Percentiles rank a stretch among this genome's conserved stretches.
Evolutionary conservation across 2,329 filamentous ascomycete genomes (phyloP).

Genomic region (Ophiostoma ips): DNA sequence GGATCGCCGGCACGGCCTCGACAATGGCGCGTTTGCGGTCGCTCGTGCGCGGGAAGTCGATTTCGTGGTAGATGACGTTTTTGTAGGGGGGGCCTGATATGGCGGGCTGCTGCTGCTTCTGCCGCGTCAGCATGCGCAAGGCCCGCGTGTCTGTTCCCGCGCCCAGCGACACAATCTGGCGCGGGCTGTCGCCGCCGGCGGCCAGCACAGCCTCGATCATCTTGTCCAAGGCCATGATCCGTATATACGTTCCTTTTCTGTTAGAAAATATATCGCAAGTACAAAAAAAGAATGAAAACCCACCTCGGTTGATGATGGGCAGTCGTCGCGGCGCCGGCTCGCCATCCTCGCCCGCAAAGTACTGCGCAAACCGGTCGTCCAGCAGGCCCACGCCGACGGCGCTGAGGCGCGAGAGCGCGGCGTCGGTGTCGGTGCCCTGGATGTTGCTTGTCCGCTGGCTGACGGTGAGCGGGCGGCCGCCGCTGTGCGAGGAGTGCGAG

Average conservation of each 20-base stretch:
- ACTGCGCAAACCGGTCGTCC: slow-evolving; percentile 61
- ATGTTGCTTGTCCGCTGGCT: slow-evolving; percentile 51
- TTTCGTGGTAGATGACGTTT: slow-evolving; percentile 67
- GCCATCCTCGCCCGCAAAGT: slow-evolving; percentile 42
- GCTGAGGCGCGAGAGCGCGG: slow-evolving; percentile 75
- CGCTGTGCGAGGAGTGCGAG: background rate
- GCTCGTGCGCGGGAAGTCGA: slow-evolving; percentile 75
- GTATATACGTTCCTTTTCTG: slow-evolving; percentile 69
- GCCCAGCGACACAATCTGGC: slow-evolving; percentile 82
- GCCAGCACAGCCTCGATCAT: slow-evolving; percentile 61
- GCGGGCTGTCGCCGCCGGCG: slow-evolving; percentile 14
- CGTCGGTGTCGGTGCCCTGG: slow-evolving; percentile 84
- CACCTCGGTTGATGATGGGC: slow-evolving; percentile 90
- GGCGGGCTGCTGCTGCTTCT: slow-evolving; percentile 14
- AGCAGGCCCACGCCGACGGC: slow-evolving; percentile 79
- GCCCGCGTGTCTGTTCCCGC: slow-evolving; percentile 87
- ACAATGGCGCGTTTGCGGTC: slow-evolving; percentile 46
- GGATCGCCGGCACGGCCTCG: slow-evolving; percentile 31
- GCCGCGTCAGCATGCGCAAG: slow-evolving; percentile 50
- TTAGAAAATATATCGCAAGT: too few species aligned
- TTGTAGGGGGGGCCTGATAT: slow-evolving; percentile 8
- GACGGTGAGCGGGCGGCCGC: background rate
- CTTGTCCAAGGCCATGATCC: slow-evolving; percentile 68
- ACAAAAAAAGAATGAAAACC: slow-evolving; percentile 19
- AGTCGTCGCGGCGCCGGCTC: slow-evolving; percentile 48